phyloP scores from a whole-genome alignment of 495 filamentous ascomycete genomes.

The Xylaria scruposa region DNA sequence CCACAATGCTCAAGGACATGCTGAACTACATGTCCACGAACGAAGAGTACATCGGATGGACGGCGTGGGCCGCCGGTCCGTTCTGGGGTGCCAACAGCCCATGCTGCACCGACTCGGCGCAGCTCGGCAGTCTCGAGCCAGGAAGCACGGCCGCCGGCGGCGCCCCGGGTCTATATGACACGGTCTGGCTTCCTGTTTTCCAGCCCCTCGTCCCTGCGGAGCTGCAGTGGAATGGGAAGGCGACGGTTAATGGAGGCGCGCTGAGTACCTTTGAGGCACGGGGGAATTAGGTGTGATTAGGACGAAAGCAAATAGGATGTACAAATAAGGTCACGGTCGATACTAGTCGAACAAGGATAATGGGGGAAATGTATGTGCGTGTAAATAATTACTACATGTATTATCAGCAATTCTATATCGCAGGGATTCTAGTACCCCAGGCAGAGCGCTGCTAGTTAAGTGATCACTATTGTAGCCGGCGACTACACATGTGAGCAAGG shows the following conservation, averaged over 20 bases:
- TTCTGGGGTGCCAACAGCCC: constrained; percentile 56
- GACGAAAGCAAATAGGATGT: too few relatives aligned
- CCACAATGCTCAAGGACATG: constrained; percentile 49
- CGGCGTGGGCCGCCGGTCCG: constrained; percentile 60
- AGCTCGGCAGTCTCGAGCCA: constrained; percentile 55
- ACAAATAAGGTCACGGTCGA: too few relatives aligned
- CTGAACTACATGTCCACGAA: constrained; percentile 58
- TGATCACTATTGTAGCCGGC: too few relatives aligned
- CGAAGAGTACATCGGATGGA: constrained; percentile 61
- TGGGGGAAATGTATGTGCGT: too few relatives aligned
- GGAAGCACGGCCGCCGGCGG: constrained; percentile 53
- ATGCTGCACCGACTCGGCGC: constrained; percentile 54
- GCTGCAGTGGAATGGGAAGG: constrained; percentile 49
- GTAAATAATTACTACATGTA: too few relatives aligned
- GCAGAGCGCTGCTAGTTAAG: too few relatives aligned
- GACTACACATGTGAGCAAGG: too few relatives aligned
- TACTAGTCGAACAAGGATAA: too few relatives aligned
- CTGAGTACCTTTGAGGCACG: constrained; percentile 28
- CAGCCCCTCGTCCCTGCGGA: constrained; percentile 51
- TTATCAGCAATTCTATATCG: too few relatives aligned
- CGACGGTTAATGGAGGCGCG: constrained; percentile 44
- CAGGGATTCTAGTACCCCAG: too few relatives aligned
- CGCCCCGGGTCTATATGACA: constrained; percentile 51
- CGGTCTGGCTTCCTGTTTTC: constrained; percentile 52
- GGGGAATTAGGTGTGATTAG: not conserved